A percentile compares a stretch with the other conserved stretches of the same genome.
These are phyloP conservation scores for Amaranthus palmeri DNA, from an alignment of 148 eudicot genomes.

Conservation along the genomic window DNA sequence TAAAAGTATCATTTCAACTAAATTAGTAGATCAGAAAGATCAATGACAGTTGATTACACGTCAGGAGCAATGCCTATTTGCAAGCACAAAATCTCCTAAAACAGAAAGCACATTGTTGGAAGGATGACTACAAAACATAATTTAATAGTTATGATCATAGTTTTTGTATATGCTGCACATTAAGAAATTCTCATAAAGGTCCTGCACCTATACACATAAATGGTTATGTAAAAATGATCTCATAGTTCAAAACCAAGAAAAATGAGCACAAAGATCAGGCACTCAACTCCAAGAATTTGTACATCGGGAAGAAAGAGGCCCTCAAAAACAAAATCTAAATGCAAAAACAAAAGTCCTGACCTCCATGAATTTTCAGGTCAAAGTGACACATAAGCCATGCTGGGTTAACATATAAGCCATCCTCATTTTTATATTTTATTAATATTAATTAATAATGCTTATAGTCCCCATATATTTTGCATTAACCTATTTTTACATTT, in stretches of 20 bases:
- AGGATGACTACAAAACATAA: not conserved
- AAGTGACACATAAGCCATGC: slow-evolving; percentile 61
- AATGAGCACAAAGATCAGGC: not conserved
- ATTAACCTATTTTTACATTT: no score
- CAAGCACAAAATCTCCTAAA: not conserved
- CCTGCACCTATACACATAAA: not conserved
- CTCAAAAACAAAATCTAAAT: not conserved
- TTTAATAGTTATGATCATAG: not conserved
- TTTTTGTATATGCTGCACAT: no score
- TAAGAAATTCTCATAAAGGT: not conserved
- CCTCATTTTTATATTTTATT: no score
- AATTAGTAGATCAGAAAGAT: not conserved
- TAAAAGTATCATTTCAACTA: not conserved
- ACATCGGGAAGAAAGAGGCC: not conserved
- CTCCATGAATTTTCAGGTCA: slow-evolving; percentile 91
- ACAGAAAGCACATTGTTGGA: not conserved
- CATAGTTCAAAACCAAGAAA: not conserved
- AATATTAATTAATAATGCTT: no score
- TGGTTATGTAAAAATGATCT: not conserved
- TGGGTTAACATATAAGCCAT: slow-evolving; percentile 50
- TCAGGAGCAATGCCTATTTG: not conserved
- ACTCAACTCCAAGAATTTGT: not conserved
- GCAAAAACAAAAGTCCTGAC: slow-evolving; percentile 24
- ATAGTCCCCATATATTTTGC: no score
- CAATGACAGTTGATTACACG: not conserved